Base-by-base conservation (phyloP, 2,329 filamentous ascomycete genomes). In the Claviceps sp. region DNA sequence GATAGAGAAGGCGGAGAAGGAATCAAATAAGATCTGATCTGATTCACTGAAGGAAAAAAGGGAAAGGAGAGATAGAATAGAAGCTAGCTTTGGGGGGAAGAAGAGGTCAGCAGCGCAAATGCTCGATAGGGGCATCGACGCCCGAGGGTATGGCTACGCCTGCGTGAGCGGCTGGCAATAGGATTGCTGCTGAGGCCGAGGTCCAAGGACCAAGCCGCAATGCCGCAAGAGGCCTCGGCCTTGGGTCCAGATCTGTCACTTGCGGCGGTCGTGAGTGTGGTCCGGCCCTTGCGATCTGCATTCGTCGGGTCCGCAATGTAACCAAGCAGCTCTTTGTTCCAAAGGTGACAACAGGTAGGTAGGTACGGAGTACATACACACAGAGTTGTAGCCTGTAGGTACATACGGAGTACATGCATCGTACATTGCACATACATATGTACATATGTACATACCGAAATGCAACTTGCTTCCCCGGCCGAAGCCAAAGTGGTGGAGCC, bases 151-250 rank as follows among this genome's bases (percentile, higher is more conserved):
- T 18, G 48, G 44, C 42, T 30, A 47, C 43, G 22, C 7, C 20
- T 34, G 30, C 30, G 30, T 34, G 30, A 34, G 49, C 46, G 49
- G 49, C 41, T 22, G 14, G 14, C 14, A 41, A 41, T 42, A n/a
- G 18, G 18, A 43, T 40, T 11, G 2, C 22, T 26, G 2, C 37
- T 52, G 45, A 43, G 55, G 50, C 57, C 56, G 57, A 57, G 57
- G 57, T 50, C 51, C 42, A 45, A 51, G 56, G 56, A 22, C 20
- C 11, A 44, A 22, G 53, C 53, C 56, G 54, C 55, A 56, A 56
- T 26, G 1, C 38, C 38, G 14, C 7, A 18, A 8, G n/a, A 41
- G 38, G 38, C 7, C 16, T 41, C 7, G 42, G 20, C 8, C 22
- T 44, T 47, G 53, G 53, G 54, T 49, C 55, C 56, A 57, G 57